phyloP scores from a whole-genome alignment of 176 grass and related monocot species.

The Phoenix dactylifera region DNA sequence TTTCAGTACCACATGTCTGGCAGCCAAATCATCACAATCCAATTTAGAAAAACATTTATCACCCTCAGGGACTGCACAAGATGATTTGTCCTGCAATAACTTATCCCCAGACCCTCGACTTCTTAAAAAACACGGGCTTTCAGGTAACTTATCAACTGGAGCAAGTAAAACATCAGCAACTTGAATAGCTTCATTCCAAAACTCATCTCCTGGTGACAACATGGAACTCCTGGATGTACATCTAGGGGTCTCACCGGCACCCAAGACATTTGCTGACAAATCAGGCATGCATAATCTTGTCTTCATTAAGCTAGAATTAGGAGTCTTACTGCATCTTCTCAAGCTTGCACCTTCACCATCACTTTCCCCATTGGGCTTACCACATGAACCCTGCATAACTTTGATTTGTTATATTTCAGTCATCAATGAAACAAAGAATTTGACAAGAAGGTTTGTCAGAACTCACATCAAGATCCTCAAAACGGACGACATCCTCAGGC shows the following conservation, averaged over 20 bases:
- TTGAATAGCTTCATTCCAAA: conserved; percentile 85
- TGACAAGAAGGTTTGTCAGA: no score
- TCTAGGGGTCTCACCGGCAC: conserved; percentile 45
- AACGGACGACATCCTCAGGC: not conserved
- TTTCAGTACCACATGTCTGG: conserved; percentile 31
- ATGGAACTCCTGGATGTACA: conserved; percentile 41
- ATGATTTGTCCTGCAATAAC: conserved; percentile 47
- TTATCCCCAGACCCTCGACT: conserved; percentile 17
- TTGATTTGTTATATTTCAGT: not conserved
- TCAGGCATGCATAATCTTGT: conserved; percentile 20
- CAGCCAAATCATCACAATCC: conserved; percentile 20
- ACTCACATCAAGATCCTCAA: no score
- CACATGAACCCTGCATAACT: conserved; percentile 27
- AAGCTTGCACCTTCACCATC: conserved; percentile 21
- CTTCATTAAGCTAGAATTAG: conserved; percentile 33
- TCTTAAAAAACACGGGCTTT: not conserved
- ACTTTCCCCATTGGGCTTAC: conserved; percentile 9
- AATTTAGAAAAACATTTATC: conserved; percentile 46
- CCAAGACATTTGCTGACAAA: not conserved
- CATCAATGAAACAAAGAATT: no score
- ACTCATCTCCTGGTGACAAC: conserved; percentile 76
- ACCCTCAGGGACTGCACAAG: conserved; percentile 41
- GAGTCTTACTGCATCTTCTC: conserved; percentile 73
- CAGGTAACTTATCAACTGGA: conserved; percentile 23
- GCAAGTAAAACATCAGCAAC: conserved; percentile 54